Conservation (phyloP, 2,329 filamentous ascomycete species). For the Colletotrichum navitas region DNA sequence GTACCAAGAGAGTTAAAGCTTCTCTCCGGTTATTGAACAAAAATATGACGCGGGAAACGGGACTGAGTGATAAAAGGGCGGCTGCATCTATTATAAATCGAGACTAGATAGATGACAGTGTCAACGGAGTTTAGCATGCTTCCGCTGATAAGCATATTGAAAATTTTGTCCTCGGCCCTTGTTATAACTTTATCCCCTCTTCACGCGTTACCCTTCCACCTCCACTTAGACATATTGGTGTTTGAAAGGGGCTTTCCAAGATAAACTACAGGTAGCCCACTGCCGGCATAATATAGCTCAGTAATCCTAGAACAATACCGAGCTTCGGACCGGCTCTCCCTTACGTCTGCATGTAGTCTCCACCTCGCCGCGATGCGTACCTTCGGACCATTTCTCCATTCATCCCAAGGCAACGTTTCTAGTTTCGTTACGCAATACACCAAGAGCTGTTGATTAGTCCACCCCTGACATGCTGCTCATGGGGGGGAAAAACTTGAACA, state of each 20-base stretch:
- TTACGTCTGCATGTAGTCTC: no score
- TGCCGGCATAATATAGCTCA: neutral
- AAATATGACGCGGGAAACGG: neutral
- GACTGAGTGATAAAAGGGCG: neutral
- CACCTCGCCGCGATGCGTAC: no score
- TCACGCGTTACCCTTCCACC: neutral
- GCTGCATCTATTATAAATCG: neutral
- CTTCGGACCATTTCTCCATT: no score
- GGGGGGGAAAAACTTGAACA: neutral
- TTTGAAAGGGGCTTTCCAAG: neutral
- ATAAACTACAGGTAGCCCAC: neutral
- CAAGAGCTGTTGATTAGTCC: no score
- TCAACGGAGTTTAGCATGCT: neutral
- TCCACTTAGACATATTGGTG: accelerated
- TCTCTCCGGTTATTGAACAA: neutral
- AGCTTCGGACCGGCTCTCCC: no score
- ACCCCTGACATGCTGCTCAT: no score
- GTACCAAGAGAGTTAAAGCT: no score
- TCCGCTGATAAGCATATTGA: neutral
- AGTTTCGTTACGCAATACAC: no score
- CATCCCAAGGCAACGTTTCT: no score
- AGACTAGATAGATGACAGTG: accelerated
- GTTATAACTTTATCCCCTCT: accelerated
- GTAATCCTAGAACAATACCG: neutral
- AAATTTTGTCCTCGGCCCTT: neutral